Conservation (phyloP, 1,284 basidiomycete species). For the Vanrija pseudolonga region DNA sequence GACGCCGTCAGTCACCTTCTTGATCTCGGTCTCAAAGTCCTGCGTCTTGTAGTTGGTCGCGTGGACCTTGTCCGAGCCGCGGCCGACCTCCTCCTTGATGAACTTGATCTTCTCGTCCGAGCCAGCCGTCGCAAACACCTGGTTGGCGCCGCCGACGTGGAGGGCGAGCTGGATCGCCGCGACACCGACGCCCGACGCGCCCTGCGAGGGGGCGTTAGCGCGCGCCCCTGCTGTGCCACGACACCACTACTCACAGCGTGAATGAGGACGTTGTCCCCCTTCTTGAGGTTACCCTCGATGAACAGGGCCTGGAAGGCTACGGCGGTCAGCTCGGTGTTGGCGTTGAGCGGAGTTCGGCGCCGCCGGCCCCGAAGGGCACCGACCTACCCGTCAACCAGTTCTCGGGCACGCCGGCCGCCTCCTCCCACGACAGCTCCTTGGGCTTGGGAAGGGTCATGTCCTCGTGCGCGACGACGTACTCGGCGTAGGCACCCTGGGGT, state of each 20-base stretch:
- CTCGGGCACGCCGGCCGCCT: slow-evolving; percentile 83
- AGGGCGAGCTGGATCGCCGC: slow-evolving; percentile 85
- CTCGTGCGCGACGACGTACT: slow-evolving; percentile 70
- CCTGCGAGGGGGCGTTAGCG: slow-evolving; percentile 42
- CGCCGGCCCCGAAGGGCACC: no score
- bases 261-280: slow-evolving; percentile 73
- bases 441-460: slow-evolving; percentile 75
- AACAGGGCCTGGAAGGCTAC: slow-evolving; percentile 78
- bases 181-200: slow-evolving; percentile 83
- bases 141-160: slow-evolving; percentile 48
- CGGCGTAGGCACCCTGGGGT: slow-evolving; percentile 80
- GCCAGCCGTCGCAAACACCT: slow-evolving; percentile 80
- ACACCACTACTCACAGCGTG: slow-evolving; percentile 60
- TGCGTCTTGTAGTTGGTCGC: slow-evolving; percentile 82
- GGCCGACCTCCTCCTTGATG: slow-evolving; percentile 55
- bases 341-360: not conserved
- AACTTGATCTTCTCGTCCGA: slow-evolving; percentile 78
- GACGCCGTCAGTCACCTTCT: slow-evolving; percentile 48
- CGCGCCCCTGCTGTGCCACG: no score
- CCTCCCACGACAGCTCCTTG: slow-evolving; percentile 66
- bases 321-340: no score
- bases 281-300: slow-evolving; percentile 64
- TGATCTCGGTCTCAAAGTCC: slow-evolving; percentile 54
- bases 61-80: slow-evolving; percentile 60
- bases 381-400: slow-evolving; percentile 73